Evolutionary conservation across 2,329 filamentous ascomycete genomes (phyloP).

Genomic region (Colletotrichum cordylinicola): DNA sequence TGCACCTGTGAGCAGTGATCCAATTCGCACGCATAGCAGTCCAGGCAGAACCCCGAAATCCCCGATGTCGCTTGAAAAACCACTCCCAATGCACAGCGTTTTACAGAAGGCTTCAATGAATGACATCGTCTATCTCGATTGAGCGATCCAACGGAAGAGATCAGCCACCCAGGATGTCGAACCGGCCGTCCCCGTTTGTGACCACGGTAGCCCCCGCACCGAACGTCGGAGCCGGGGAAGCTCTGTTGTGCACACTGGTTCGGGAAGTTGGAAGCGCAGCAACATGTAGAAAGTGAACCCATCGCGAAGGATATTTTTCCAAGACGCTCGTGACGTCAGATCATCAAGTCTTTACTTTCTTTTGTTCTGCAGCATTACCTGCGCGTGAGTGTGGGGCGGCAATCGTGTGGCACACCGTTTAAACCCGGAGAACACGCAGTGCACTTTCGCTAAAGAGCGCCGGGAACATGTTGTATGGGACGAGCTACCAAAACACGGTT

Average conservation of each 20-base stretch:
- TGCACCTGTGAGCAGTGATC: not conserved
- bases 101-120: not conserved
- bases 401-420: not conserved
- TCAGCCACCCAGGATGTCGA: not conserved
- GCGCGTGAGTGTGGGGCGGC: not conserved
- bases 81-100: not conserved
- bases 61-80: not conserved
- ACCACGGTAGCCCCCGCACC: not conserved
- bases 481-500: not conserved
- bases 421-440: not conserved
- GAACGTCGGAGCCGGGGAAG: not conserved
- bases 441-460: not conserved
- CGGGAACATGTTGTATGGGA: not conserved
- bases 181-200: not conserved
- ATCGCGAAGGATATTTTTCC: not conserved
- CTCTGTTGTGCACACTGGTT: not conserved
- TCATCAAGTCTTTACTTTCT: not conserved
- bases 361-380: not conserved
- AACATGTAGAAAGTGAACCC: not conserved
- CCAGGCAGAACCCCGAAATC: not conserved
- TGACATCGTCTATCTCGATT: not conserved
- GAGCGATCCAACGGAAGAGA: not conserved
- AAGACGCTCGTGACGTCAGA: not conserved
- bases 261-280: not conserved
- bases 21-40: not conserved